Evolutionary conservation across 805 yeast genomes (phyloP), one percentile per base, ranked within the genome.

Genomic region (Clavispora carvajalis): DNA sequence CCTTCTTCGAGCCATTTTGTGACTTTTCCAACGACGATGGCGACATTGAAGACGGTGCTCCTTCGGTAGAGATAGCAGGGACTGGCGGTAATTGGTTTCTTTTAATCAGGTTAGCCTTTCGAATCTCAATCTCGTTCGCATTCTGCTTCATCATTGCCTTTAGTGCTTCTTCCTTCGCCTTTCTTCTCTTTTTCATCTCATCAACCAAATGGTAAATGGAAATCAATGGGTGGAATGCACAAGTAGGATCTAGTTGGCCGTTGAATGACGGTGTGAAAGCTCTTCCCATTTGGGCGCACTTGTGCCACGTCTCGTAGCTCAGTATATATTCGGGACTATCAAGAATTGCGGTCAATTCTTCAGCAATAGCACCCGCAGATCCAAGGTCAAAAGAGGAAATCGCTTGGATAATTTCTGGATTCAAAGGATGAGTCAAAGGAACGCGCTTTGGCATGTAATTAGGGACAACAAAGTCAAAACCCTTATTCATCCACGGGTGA

Each of bases 401-500:
- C 39, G 85, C 86, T 41, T 74, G 73, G 9, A 91, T 67, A 9
- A 90, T 86, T 1, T 67, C 73, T 0, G 70, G 71, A 53, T 86
- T 82, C 38, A 87, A 66, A 0, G 95, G 95, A 39, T 75, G 64
- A 13, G 70, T 67, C 52, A 93, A 63, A 2, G 99, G 99, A 3
- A 68, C 62, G 51, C 99, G 73, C 36, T 72, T 74, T 0, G 98
- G 96, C 29, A 93, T 63, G 57, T 81, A 83, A 33, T 80, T 79
- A 9, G 80, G 73, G 1, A 85, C 82, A 0, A 82, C 76, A 25
- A 76, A 76, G 40, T 88, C 96, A 57, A 76, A 89, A 25, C 96
- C 96, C 58, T 81, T 80, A 41, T 73, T 74, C 91, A 93, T 87
- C 99, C 99, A 93, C 1, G 96, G 96, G 54, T 93, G 98, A 41